Base-by-base conservation (phyloP, 306 rosid species). In the Elaeagnus macrophylla region DNA sequence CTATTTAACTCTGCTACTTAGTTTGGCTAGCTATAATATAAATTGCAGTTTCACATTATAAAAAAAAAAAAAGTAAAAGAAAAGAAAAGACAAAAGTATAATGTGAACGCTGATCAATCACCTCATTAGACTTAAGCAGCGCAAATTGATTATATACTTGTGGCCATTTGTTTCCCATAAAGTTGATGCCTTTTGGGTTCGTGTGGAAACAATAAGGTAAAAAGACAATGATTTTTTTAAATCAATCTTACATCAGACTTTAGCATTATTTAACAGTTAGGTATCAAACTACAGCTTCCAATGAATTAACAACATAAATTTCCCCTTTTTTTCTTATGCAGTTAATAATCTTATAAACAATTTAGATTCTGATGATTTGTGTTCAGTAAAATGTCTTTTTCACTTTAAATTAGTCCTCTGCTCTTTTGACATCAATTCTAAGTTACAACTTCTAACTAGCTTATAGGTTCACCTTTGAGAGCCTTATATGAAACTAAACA, bases 91-190 rank as follows among this genome's bases (percentile, higher is more conserved):
- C 6, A 54, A 54, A 37, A 38, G 13, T 12, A 58, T 66, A 44
- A 50, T 58, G 16, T 52, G 64, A 57, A 75, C 65, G 54, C 9
- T 65, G 48, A 46, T 58, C 48, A 17, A 12, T 55, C 59, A 52
- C 61, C 56, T 61, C 1, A 12, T 54, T 13, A 62, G 54, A 50
- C 57, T 67, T 52, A 49, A 52, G 62, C 69, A 66, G 56, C 46
- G 52, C 43, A 46, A 35, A 61, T 45, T 57, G 65, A 68, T 61
- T 77, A 56, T 63, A 56, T 72, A 51, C 67, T 67, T 42, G 0
- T 13, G 71, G 45, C 81, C 81, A 55, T 56, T 62, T 72, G 53
- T 59, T 59, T 63, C 67, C 67, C 53, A 51, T 47, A 70, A 67
- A 64, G 72, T 61, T 55, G 46, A 48, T 58, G 66, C 50, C 81